Evolutionary conservation across 1,284 basidiomycete species (phyloP).

Genomic region (Cutaneotrichosporon cyanovorans): DNA sequence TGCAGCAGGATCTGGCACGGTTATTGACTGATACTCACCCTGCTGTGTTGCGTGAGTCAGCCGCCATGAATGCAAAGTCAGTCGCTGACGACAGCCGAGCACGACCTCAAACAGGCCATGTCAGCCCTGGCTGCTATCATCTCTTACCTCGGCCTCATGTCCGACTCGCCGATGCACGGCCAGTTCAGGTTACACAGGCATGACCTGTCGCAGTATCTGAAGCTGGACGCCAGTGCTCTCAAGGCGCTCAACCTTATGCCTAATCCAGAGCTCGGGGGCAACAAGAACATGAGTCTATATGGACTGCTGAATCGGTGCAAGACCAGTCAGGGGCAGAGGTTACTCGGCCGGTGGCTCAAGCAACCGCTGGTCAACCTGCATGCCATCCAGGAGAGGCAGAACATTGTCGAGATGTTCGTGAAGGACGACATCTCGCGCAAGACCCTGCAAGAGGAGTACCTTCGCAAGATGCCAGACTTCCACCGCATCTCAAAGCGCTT

Average conservation of each 20-base stretch:
- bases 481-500: conserved; percentile 89
- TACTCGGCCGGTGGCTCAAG: conserved; percentile 90
- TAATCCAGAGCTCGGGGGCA: conserved; percentile 52
- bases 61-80: conserved; percentile 32
- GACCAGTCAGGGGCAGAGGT: conserved; percentile 86
- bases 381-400: conserved; percentile 77
- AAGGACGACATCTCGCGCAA: conserved; percentile 64
- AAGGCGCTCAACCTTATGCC: conserved; percentile 84
- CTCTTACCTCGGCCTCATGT: conserved; percentile 72
- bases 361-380: conserved; percentile 92
- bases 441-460: conserved; percentile 63
- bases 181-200: conserved; percentile 76
- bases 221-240: conserved; percentile 87
- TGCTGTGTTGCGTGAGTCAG: conserved; percentile 46
- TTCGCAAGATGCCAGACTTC: conserved; percentile 90
- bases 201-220: conserved; percentile 91
- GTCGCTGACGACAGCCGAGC: conserved; percentile 56
- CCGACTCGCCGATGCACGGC: conserved; percentile 72
- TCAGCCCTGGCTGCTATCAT: conserved; percentile 74
- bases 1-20: conserved; percentile 76
- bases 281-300: conserved; percentile 77
- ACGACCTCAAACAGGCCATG: conserved; percentile 70
- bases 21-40: conserved; percentile 56
- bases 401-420: conserved; percentile 78
- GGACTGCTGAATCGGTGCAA: conserved; percentile 92